Percentiles rank a stretch among this genome's conserved stretches.
These are phyloP conservation scores for Yueomyces sp. DNA, from an alignment of 805 yeast species.

Conservation along the genomic window DNA sequence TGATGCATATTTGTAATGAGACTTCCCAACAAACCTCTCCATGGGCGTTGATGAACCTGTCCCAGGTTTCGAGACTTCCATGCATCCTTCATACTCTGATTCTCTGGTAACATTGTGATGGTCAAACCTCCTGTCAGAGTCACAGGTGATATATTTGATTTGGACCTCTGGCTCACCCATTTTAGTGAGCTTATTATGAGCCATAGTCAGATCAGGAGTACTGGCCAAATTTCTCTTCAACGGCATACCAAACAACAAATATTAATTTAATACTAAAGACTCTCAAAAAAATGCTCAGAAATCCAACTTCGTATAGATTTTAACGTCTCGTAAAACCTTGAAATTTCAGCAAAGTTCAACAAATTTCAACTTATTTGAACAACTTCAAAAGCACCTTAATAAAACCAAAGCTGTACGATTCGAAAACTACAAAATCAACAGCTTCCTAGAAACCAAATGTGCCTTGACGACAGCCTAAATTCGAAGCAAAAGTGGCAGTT, in stretches of 20 bases:
- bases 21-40: neutral
- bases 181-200: neutral
- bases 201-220: neutral
- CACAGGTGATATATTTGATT: neutral
- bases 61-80: conserved; percentile 1
- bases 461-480: too few species aligned
- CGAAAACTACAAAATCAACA: too few species aligned
- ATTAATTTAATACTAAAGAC: too few species aligned
- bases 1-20: conserved; percentile 66
- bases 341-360: too few species aligned
- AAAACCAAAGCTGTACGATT: too few species aligned
- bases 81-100: conserved; percentile 1
- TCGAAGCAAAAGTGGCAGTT: too few species aligned
- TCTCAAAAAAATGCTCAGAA: too few species aligned
- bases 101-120: neutral
- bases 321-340: too few species aligned
- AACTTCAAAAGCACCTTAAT: too few species aligned
- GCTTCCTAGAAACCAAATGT: too few species aligned
- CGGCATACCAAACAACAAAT: neutral
- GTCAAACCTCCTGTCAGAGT: neutral
- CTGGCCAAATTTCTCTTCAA: neutral
- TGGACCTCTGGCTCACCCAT: neutral
- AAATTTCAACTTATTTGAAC: too few species aligned
- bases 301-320: too few species aligned
- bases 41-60: neutral